Evolutionary conservation across 768 basidiomycete species (phyloP), one percentile per base, ranked within the genome.

Genomic region (Russula emetica): DNA sequence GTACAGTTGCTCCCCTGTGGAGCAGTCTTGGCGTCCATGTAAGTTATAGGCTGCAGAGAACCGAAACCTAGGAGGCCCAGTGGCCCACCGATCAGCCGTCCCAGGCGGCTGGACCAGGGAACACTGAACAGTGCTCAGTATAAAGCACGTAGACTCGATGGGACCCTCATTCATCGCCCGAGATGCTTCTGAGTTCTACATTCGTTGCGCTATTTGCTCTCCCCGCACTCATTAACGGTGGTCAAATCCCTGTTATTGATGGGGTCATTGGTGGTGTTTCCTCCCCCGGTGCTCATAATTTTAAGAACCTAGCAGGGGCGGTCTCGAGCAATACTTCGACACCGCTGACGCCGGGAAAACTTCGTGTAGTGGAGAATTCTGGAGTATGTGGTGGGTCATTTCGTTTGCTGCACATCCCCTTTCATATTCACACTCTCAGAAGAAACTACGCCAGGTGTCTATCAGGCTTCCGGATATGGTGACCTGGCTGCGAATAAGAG

Each of bases 361-460:
- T 86, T 36, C 80, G 85, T 6, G 76, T 83, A 20, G 77, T 79
- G 1, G 82, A 86, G 68, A 86, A 86, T 66, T 84, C 84, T 10
- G 84, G 84, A 10, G 71, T 86, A 34, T 87, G 85, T 71, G 83
- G 83, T 66, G 53, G 70, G 64, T 11, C 22, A 8, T 38, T 45
- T 50, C 9, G 26, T 16, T 38, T 38, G 3, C 14, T 45, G 3
- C n/a, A n/a, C 55, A 50, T 22, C 40, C 20, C 53, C 45, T 18
- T 49, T 24, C 14, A 9, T 40, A 18, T 53, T 40, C 49, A 55
- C 24, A 26, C 5, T 24, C 42, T 10, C 13, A 3, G 14, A 50
- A 67, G 85, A 87, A 73, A 85, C 83, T 1, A 85, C 84, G 0
- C 78, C 80, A 18, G 81, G 80, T n/a, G 84, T 86, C 0, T 82